Conservation (phyloP, 2,329 filamentous ascomycete species). For the Arthrobotrys sphaeroides region DNA sequence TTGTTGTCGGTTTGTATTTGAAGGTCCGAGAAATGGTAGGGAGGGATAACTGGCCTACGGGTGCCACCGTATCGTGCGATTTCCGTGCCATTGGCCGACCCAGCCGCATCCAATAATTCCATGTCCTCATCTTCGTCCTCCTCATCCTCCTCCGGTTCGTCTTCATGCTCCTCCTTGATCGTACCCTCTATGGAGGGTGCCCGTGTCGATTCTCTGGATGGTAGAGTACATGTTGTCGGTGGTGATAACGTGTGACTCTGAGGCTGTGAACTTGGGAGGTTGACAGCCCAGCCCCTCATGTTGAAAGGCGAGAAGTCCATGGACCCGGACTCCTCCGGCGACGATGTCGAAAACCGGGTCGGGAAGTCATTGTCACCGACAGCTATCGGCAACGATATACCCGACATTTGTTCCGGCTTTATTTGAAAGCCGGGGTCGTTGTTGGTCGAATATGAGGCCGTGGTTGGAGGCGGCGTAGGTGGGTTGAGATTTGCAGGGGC, state of each 20-base stretch:
- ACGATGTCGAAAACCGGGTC: slow-evolving; percentile 37
- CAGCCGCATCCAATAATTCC: slow-evolving; percentile 19
- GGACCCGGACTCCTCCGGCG: slow-evolving; percentile 46
- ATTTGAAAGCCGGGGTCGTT: neutral
- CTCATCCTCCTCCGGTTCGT: neutral
- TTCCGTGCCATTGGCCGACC: slow-evolving; percentile 11
- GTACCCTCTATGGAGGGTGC: slow-evolving; percentile 20
- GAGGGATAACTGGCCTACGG: neutral
- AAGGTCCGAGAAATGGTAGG: slow-evolving; percentile 22
- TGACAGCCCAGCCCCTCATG: slow-evolving; percentile 42
- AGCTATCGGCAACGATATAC: slow-evolving; percentile 28
- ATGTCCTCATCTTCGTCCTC: slow-evolving; percentile 18
- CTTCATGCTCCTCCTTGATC: slow-evolving; percentile 26
- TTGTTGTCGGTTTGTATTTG: slow-evolving; percentile 45
- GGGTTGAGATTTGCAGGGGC: slow-evolving; percentile 60
- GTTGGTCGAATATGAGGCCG: slow-evolving; percentile 53
- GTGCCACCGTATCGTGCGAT: slow-evolving; percentile 20
- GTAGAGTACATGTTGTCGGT: slow-evolving; percentile 29
- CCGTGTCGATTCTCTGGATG: slow-evolving; percentile 31
- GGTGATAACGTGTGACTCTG: slow-evolving; percentile 33
- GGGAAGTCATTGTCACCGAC: slow-evolving; percentile 33
- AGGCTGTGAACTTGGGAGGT: slow-evolving; percentile 3
- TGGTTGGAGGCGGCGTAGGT: slow-evolving; percentile 61
- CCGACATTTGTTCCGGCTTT: neutral
- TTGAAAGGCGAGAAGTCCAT: slow-evolving; percentile 30